These are phyloP conservation scores for Apiospora pterosperma DNA, from an alignment of 2,329 filamentous ascomycete species.

Conservation along the genomic window DNA sequence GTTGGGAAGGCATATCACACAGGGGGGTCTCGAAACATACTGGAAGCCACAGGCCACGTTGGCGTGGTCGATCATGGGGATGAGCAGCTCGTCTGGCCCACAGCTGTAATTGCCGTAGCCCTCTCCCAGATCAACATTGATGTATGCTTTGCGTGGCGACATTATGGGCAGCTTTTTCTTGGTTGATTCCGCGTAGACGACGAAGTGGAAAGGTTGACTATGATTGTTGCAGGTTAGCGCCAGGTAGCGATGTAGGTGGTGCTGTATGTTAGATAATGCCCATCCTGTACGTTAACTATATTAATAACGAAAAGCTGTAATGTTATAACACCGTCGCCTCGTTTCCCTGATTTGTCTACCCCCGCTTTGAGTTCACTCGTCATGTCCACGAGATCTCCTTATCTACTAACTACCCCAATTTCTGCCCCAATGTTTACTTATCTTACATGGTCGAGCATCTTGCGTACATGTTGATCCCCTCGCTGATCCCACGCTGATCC, in stretches of 20 bases:
- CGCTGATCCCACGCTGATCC: neutral
- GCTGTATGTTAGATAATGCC: too few species aligned
- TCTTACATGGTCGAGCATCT: neutral
- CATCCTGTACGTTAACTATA: too few species aligned
- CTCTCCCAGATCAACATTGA: slow-evolving; percentile 45
- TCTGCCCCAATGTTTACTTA: neutral
- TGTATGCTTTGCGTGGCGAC: slow-evolving; percentile 12
- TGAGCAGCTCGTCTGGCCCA: slow-evolving; percentile 55
- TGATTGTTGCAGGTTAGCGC: neutral
- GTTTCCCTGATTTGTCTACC: neutral
- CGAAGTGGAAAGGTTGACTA: neutral
- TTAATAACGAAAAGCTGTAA: too few species aligned
- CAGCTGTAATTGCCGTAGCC: slow-evolving; percentile 42
- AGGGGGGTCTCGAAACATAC: slow-evolving; percentile 8
- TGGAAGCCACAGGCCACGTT: slow-evolving; percentile 60
- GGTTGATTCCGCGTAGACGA: too few species aligned
- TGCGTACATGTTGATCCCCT: neutral
- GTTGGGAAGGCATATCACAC: neutral
- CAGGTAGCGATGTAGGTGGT: too few species aligned
- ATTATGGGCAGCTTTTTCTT: neutral
- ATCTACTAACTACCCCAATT: too few species aligned
- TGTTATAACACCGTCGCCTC: too few species aligned
- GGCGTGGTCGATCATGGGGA: slow-evolving; percentile 58
- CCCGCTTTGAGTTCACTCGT: neutral
- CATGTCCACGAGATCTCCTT: neutral